Evolutionary conservation across 768 basidiomycete genomes (phyloP).

Genomic region (Pisolithus sp.): DNA sequence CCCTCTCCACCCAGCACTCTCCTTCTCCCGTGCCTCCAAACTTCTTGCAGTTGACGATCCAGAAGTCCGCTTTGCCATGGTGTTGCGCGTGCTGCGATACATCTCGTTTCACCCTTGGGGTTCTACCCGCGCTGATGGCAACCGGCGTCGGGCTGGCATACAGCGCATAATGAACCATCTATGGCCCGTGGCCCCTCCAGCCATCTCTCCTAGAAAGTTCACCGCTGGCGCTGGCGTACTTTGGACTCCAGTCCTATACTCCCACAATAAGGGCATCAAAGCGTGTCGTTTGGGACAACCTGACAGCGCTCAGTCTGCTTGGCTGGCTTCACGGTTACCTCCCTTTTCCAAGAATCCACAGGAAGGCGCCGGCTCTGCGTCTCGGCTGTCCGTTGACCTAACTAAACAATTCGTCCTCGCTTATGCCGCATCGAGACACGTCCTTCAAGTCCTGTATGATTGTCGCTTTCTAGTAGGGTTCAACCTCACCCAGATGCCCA

Average conservation of each 20-base stretch:
- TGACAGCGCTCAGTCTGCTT: slow-evolving; percentile 33
- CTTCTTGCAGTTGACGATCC: slow-evolving; percentile 31
- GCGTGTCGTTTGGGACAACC: slow-evolving; percentile 7
- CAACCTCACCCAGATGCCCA: slow-evolving; percentile 38
- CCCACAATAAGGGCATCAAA: slow-evolving; percentile 13
- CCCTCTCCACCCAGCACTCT: slow-evolving; percentile 47
- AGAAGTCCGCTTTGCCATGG: slow-evolving; percentile 33
- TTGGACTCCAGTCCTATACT: slow-evolving; percentile 50
- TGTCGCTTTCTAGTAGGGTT: slow-evolving; percentile 55
- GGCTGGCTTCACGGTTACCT: slow-evolving; percentile 60
- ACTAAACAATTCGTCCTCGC: slow-evolving; percentile 25
- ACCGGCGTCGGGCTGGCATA: slow-evolving; percentile 43
- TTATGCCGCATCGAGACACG: slow-evolving; percentile 9
- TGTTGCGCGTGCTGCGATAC: slow-evolving; percentile 58
- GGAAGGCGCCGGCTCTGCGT: slow-evolving; percentile 13
- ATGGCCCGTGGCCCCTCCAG: slow-evolving; percentile 34
- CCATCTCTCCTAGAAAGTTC: slow-evolving; percentile 30
- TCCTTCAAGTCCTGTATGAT: slow-evolving; percentile 52
- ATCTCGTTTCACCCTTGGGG: slow-evolving; percentile 77
- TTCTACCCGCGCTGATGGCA: slow-evolving; percentile 52
- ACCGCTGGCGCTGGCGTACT: slow-evolving; percentile 56
- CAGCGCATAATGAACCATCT: slow-evolving; percentile 42
- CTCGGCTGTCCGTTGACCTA: slow-evolving; percentile 36
- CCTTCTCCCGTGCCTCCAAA: slow-evolving; percentile 34
- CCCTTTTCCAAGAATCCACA: slow-evolving; percentile 33